Evolutionary conservation across 2,329 filamentous ascomycete species (phyloP).

Genomic region (Nannizzia gypsea): DNA sequence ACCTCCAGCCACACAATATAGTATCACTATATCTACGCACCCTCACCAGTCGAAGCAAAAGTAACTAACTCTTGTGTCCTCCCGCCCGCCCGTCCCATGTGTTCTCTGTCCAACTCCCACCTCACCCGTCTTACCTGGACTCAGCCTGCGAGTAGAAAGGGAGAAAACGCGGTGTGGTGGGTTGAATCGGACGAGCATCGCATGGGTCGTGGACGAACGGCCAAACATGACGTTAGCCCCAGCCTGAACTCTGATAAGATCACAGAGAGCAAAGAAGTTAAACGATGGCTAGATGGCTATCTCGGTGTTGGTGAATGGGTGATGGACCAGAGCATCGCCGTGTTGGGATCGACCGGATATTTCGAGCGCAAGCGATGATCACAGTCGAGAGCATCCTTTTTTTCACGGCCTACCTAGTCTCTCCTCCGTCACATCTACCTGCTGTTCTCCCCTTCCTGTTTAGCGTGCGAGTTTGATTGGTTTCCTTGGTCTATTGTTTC

Average conservation of each 20-base stretch:
- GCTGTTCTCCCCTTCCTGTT: not conserved
- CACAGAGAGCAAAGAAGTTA: conserved; percentile 69
- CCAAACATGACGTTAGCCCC: conserved; percentile 31
- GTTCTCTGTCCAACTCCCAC: not conserved
- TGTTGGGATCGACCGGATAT: conserved; percentile 76
- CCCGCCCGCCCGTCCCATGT: conserved; percentile 9
- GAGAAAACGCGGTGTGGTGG: conserved; percentile 7
- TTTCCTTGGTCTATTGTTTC: not conserved
- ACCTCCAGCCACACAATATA: not conserved
- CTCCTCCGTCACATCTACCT: not conserved
- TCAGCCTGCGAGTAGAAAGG: not conserved
- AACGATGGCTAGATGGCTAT: conserved; percentile 86
- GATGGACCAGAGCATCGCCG: conserved; percentile 91
- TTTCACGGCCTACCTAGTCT: not conserved
- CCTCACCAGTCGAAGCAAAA: not conserved
- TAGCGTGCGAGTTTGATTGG: not conserved
- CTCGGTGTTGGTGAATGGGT: conserved; percentile 93
- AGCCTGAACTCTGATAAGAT: conserved; percentile 84
- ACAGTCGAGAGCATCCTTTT: not conserved
- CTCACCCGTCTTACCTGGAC: not conserved
- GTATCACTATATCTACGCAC: conserved; percentile 5
- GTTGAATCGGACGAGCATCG: conserved; percentile 12
- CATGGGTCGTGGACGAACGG: conserved; percentile 11
- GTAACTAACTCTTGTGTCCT: conserved; percentile 9
- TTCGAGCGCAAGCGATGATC: conserved; percentile 59